Evolutionary conservation across 2,329 filamentous ascomycete genomes (phyloP).

Genomic region (Anisogramma anomala): DNA sequence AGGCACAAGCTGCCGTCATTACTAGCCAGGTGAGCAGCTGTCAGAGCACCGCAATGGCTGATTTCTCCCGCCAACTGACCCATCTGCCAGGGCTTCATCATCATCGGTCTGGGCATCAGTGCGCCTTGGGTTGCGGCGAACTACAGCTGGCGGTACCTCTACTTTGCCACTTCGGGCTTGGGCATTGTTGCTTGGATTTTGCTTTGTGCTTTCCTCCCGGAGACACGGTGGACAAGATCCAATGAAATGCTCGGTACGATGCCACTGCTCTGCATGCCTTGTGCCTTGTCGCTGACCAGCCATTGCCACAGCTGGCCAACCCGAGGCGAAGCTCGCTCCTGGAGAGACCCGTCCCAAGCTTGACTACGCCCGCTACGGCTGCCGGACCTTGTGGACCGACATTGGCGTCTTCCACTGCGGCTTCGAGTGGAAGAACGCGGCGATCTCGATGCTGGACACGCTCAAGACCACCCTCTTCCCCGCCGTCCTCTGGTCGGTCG

Average conservation of each 20-base stretch:
- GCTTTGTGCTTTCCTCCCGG: slow-evolving; percentile 24
- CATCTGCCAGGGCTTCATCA: slow-evolving; percentile 19
- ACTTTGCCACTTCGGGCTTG: slow-evolving; percentile 23
- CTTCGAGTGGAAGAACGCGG: slow-evolving; percentile 20
- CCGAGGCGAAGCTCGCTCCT: slow-evolving; percentile 17
- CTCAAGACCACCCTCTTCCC: slow-evolving; percentile 25
- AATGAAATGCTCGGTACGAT: slow-evolving; percentile 20
- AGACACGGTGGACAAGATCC: slow-evolving; percentile 24
- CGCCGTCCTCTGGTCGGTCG: slow-evolving; percentile 23
- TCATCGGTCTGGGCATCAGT: slow-evolving; percentile 21
- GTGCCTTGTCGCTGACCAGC: background rate
- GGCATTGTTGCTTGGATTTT: slow-evolving; percentile 24
- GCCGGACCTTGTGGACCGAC: slow-evolving; percentile 22
- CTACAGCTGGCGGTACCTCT: slow-evolving; percentile 26
- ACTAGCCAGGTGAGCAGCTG: slow-evolving; percentile 14
- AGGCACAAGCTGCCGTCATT: slow-evolving; percentile 23
- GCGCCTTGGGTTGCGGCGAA: slow-evolving; percentile 22
- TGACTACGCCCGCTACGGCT: slow-evolving; percentile 19
- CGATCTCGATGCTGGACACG: slow-evolving; percentile 19
- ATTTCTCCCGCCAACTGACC: background rate
- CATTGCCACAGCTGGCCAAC: slow-evolving; percentile 12
- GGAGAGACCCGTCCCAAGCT: slow-evolving; percentile 21
- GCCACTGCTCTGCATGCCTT: background rate
- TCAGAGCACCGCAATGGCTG: background rate
- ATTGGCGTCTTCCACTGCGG: slow-evolving; percentile 23